Conservation (phyloP, 2,329 filamentous ascomycete species). For the Diaporthe ampelina region DNA sequence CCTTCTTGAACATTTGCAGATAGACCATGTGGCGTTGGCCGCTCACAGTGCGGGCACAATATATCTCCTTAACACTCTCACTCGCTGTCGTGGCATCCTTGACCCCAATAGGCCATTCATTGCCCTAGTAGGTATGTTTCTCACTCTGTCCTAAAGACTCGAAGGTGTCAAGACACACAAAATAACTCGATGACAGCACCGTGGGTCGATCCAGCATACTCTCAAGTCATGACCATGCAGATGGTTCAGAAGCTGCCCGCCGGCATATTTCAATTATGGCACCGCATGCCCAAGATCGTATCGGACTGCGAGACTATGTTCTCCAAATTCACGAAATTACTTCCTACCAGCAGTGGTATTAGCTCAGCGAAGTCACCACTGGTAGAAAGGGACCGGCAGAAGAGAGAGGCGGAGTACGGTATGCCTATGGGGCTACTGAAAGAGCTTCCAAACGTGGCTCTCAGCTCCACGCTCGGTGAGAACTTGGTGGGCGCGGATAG, state of each 20-base stretch:
- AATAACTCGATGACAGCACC: conserved; percentile 28
- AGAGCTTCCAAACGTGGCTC: neutral
- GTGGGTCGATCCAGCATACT: conserved; percentile 35
- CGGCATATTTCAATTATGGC: conserved; percentile 24
- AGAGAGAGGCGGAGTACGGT: conserved; percentile 13
- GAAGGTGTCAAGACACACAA: neutral
- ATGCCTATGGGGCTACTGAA: neutral
- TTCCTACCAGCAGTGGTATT: conserved; percentile 10
- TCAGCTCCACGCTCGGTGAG: conserved; percentile 26
- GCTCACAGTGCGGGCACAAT: conserved; percentile 38
- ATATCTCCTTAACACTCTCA: conserved; percentile 39
- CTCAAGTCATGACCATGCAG: conserved; percentile 16
- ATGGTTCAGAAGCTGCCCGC: conserved; percentile 22
- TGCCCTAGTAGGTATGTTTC: conserved; percentile 39
- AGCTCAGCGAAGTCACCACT: neutral
- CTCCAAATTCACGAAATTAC: neutral
- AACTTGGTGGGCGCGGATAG: conserved; percentile 37
- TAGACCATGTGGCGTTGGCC: conserved; percentile 33
- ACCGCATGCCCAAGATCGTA: conserved; percentile 21
- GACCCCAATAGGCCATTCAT: conserved; percentile 36
- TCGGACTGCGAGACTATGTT: neutral
- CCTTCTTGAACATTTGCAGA: conserved; percentile 33
- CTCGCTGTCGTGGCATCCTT: conserved; percentile 29
- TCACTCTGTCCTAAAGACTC: neutral
- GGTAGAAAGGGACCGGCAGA: neutral